Evolutionary conservation across 2,329 filamentous ascomycete species (phyloP), one percentile per base, ranked within the genome.

Genomic region (Arachnomyces sp.): DNA sequence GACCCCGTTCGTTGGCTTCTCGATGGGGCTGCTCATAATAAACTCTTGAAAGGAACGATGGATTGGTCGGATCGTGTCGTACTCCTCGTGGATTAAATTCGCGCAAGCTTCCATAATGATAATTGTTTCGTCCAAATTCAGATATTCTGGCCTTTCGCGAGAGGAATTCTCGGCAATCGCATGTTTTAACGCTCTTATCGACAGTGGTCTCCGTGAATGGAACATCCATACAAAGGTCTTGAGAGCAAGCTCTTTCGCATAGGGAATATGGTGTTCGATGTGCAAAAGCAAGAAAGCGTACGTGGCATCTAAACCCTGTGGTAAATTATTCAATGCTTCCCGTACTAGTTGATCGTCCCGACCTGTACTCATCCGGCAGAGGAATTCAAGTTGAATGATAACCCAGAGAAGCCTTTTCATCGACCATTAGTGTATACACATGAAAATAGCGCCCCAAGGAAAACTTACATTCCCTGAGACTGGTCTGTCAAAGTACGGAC

Each of bases 21-120:
- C 4, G 21, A 13, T 31, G 14, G 17, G 11, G 15, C 1, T 4
- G 12, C 17, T 25, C 7, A 7, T 29, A 9, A 39, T 12, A 21
- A 39, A 39, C 33, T 39, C 13, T 16, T 33, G 14, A 6, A 33
- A 11, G 7, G 37, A 32, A 18, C 33, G 33, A 5, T 39, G 37
- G 13, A 39, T 11, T 28, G 28, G 14, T 31, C 11, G 15, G 15
- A 38, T 12, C 2, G 21, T 1, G 17, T 8, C 4, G 8, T 35
- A 9, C 2, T 35, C 17, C 1, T 17, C 1, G n/a, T 2, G 12
- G 1, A 35, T 35, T 18, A 35, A 21, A 21, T n/a, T 15, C 1
- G 7, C 21, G 15, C 17, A 35, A 8, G 13, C 1, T 7, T 35
- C 33, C 33, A 35, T 8, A 18, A 35, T 35, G 18, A n/a, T 15